Evolutionary conservation across 257 asterid species (phyloP).

Genomic region (Capsicum chinense): DNA sequence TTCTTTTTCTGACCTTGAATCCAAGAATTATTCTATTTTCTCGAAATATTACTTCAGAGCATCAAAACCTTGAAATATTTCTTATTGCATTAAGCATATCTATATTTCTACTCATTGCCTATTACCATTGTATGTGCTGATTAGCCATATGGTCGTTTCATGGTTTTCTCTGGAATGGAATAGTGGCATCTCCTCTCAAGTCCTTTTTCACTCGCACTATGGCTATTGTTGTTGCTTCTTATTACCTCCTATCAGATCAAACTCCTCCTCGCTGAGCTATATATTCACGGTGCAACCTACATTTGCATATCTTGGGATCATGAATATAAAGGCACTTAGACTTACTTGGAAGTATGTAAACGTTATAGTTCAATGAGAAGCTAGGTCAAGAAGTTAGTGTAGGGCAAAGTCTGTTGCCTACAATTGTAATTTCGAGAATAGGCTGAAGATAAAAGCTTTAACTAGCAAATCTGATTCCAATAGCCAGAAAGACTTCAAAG

Average conservation of each 20-base stretch:
- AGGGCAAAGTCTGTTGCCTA: neutral
- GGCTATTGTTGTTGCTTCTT: neutral
- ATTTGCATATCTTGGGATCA: constrained; percentile 15
- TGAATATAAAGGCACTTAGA: neutral
- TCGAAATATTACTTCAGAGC: neutral
- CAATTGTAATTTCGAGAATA: neutral
- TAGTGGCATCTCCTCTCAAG: neutral
- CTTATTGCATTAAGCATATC: neutral
- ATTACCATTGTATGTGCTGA: neutral
- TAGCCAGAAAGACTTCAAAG: neutral
- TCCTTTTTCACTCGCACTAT: neutral
- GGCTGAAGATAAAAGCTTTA: neutral
- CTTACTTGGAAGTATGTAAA: neutral
- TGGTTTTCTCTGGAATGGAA: neutral
- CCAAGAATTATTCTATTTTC: neutral
- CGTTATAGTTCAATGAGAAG: neutral
- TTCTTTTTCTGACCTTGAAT: neutral
- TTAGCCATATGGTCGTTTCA: neutral
- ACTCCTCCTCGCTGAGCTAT: neutral
- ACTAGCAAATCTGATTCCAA: neutral
- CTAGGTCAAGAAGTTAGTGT: constrained; percentile 9
- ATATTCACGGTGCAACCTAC: neutral
- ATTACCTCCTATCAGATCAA: neutral
- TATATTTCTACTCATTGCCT: neutral
- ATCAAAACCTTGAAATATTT: neutral